Percentiles rank a stretch among this genome's conserved stretches.
Evolutionary conservation across 768 basidiomycete species (phyloP).

Genomic region (Hygrocybe punicea): DNA sequence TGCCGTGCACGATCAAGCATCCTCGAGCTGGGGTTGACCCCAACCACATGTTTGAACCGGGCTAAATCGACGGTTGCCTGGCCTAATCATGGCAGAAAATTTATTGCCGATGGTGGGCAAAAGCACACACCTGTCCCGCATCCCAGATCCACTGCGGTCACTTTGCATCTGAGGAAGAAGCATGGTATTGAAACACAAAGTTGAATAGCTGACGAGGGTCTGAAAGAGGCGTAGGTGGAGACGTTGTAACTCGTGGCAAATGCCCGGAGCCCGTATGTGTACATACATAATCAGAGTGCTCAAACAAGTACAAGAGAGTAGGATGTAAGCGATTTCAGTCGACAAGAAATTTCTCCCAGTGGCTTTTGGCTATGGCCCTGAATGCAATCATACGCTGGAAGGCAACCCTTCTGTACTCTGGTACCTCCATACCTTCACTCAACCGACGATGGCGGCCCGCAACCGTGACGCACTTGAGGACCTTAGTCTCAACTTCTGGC

Average conservation of each 20-base stretch:
- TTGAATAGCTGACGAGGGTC: conserved; percentile 68
- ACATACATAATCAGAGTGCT: too few species aligned
- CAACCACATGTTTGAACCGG: conserved; percentile 57
- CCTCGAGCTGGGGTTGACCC: conserved; percentile 67
- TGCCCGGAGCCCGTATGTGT: too few species aligned
- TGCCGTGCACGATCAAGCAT: conserved; percentile 62
- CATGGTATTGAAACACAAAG: conserved; percentile 59
- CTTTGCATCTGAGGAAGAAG: conserved; percentile 12
- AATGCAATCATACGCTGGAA: too few species aligned
- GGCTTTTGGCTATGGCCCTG: too few species aligned
- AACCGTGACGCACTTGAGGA: too few species aligned
- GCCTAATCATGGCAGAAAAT: conserved; percentile 40
- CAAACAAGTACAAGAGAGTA: too few species aligned
- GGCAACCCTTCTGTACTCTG: too few species aligned
- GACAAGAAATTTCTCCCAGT: too few species aligned
- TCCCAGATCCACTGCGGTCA: conserved; percentile 72
- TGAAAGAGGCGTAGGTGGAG: conserved; percentile 57
- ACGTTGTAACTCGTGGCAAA: conserved; percentile 75
- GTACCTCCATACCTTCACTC: too few species aligned
- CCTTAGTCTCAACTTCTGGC: too few species aligned
- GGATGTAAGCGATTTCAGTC: too few species aligned
- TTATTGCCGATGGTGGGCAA: background rate
- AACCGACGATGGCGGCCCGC: too few species aligned
- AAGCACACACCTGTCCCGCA: conserved; percentile 70
- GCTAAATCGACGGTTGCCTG: conserved; percentile 62